These are phyloP conservation scores for Cornus suecica DNA, from an alignment of 148 eudicot species.

Conservation along the genomic window DNA sequence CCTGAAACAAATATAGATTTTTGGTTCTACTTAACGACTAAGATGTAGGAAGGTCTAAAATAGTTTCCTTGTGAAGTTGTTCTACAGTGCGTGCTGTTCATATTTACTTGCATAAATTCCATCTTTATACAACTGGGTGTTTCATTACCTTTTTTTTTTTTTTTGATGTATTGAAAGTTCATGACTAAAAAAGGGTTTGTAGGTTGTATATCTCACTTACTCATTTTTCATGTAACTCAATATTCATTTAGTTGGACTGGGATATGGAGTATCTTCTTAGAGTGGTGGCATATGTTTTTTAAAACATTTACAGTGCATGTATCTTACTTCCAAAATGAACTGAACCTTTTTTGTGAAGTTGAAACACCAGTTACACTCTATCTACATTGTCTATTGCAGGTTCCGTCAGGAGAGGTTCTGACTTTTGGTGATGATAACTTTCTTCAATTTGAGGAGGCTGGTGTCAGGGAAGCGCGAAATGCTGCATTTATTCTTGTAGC, in stretches of 20 bases:
- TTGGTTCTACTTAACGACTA: background rate
- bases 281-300: background rate
- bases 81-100: background rate
- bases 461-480: conserved; percentile 72
- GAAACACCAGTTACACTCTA: background rate
- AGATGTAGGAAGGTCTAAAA: background rate
- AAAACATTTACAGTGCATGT: background rate
- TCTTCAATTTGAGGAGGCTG: conserved; percentile 72
- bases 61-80: background rate
- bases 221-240: background rate
- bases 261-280: background rate
- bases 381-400: conserved; percentile 37
- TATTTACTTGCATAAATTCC: background rate
- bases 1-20: background rate
- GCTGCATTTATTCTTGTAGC: conserved; percentile 99
- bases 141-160: too few relatives aligned
- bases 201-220: background rate
- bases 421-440: conserved; percentile 75
- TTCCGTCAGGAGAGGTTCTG: conserved; percentile 88
- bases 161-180: too few relatives aligned
- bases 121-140: background rate
- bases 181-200: too few relatives aligned
- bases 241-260: background rate
- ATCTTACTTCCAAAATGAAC: background rate
- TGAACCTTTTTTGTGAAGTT: conserved; percentile 1